Evolutionary conservation across 257 asterid species (phyloP).

Genomic region (Perilla frutescens): DNA sequence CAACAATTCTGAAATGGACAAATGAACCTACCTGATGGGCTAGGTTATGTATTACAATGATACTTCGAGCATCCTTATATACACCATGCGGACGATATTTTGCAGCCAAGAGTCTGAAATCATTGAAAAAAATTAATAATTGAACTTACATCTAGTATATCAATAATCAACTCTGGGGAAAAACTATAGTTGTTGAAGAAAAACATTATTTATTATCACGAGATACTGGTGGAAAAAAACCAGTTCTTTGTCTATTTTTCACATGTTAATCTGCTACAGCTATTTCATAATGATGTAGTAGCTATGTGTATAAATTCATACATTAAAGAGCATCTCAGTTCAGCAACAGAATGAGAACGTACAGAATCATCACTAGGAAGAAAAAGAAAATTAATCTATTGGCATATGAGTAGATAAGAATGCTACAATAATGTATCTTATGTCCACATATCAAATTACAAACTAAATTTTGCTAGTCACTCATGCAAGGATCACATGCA

Average conservation of each 20-base stretch:
- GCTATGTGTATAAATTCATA: slow-evolving; percentile 1
- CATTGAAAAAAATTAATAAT: slow-evolving; percentile 25
- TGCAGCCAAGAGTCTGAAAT: slow-evolving; percentile 85
- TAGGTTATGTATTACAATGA: slow-evolving; percentile 83
- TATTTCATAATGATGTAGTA: background rate
- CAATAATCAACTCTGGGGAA: slow-evolving; percentile 1
- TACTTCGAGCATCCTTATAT: slow-evolving; percentile 92
- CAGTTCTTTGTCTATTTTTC: slow-evolving; percentile 1
- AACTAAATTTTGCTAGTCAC: background rate
- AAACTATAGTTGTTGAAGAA: background rate
- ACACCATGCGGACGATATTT: slow-evolving; percentile 95
- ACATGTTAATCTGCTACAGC: background rate
- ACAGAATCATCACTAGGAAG: background rate
- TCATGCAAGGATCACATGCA: slow-evolving; percentile 20
- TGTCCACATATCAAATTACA: slow-evolving; percentile 8
- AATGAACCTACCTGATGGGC: slow-evolving; percentile 84
- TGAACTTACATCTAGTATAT: slow-evolving; percentile 21
- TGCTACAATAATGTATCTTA: background rate
- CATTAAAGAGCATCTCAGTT: background rate
- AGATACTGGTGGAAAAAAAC: background rate
- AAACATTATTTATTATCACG: background rate
- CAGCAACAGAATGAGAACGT: background rate
- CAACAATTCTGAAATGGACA: background rate
- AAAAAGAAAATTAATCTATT: background rate
- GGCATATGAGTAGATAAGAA: background rate